A percentile compares a stretch with the other conserved stretches of the same genome.
These are phyloP conservation scores for Groenewaldozyma auringiensis DNA, from an alignment of 1,139 yeast species.

Conservation along the genomic window DNA sequence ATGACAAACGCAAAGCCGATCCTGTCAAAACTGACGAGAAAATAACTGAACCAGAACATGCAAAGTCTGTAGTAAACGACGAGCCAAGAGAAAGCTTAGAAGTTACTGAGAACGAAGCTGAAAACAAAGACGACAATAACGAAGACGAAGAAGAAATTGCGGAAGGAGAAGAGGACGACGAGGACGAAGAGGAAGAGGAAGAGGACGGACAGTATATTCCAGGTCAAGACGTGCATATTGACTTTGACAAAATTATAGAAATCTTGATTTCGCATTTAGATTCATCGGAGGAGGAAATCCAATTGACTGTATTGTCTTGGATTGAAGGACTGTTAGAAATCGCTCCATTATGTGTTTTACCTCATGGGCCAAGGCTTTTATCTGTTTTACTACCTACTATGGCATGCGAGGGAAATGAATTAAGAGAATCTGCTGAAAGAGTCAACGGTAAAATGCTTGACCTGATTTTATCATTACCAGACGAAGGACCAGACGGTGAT, in stretches of 20 bases:
- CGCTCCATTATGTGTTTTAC: conserved; percentile 68
- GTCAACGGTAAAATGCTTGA: conserved; percentile 46
- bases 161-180: conserved; percentile 19
- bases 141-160: conserved; percentile 9
- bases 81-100: background rate
- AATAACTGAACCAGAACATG: background rate
- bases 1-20: background rate
- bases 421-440: conserved; percentile 46
- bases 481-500: conserved; percentile 14
- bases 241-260: conserved; percentile 71
- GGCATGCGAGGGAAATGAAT: conserved; percentile 46
- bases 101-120: background rate
- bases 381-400: conserved; percentile 50
- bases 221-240: conserved; percentile 81
- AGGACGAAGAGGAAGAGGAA: conserved; percentile 24
- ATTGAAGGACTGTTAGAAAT: conserved; percentile 64
- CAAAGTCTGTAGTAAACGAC: background rate
- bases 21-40: background rate
- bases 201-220: conserved; percentile 59
- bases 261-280: conserved; percentile 74
- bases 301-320: conserved; percentile 78
- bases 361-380: conserved; percentile 52
- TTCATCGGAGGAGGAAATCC: conserved; percentile 68
- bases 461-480: conserved; percentile 36
- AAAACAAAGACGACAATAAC: conserved; percentile 3